These are phyloP conservation scores for Xylaria sp. DNA, from an alignment of 2,329 filamentous ascomycete genomes.

Conservation along the genomic window DNA sequence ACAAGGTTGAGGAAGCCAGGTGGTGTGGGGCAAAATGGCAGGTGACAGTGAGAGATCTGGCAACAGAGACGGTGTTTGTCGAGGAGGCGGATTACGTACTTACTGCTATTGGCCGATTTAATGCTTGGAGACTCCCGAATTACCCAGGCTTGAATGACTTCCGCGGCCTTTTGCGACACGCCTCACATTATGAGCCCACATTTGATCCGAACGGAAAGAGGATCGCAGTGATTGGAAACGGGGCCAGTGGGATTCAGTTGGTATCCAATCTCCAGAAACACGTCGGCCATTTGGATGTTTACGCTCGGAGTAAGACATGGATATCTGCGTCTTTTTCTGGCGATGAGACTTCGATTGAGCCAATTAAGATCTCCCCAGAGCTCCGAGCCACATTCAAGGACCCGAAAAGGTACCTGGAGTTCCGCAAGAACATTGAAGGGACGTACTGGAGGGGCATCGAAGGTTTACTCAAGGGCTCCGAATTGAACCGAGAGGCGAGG, in stretches of 20 bases:
- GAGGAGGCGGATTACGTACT: conserved; percentile 70
- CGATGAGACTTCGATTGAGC: conserved; percentile 64
- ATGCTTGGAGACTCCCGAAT: conserved; percentile 71
- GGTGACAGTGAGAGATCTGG: conserved; percentile 58
- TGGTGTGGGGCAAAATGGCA: conserved; percentile 70
- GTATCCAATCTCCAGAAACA: conserved; percentile 63
- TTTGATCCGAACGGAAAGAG: conserved; percentile 62
- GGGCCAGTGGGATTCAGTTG: conserved; percentile 69
- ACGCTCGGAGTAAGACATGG: conserved; percentile 74
- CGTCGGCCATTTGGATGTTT: conserved; percentile 68
- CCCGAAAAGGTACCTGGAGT: conserved; percentile 69
- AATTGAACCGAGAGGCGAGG: conserved; percentile 60
- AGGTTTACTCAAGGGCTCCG: conserved; percentile 64
- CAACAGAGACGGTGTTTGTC: conserved; percentile 52
- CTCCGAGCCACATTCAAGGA: conserved; percentile 68
- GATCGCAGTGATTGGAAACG: conserved; percentile 72
- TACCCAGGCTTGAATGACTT: conserved; percentile 68
- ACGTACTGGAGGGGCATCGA: conserved; percentile 71
- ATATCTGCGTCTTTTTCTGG: conserved; percentile 71
- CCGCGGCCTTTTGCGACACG: conserved; percentile 67
- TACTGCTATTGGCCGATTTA: conserved; percentile 73
- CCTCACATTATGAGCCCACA: conserved; percentile 67
- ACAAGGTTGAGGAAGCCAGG: conserved; percentile 64
- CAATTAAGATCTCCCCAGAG: conserved; percentile 66
- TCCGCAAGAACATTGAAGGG: conserved; percentile 67